Conservation (phyloP, 169 alveolate genomes). For the Cryptosporidium viatorum region DNA sequence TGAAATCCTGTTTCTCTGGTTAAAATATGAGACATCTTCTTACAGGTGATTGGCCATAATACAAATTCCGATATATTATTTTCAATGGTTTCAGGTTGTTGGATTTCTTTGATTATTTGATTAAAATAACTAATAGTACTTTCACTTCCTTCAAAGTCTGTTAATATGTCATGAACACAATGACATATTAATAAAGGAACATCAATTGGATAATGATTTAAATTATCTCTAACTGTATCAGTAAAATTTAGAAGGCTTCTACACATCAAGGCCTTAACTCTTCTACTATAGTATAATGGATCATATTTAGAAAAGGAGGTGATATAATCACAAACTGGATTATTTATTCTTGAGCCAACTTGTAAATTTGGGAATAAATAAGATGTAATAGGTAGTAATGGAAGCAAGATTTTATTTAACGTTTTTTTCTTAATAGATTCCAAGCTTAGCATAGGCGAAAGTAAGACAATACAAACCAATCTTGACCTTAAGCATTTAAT, state of each 20-base stretch:
- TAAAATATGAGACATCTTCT: constrained; percentile 64
- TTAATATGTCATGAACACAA: constrained; percentile 64
- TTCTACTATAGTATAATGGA: constrained; percentile 35
- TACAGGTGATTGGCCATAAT: constrained; percentile 64
- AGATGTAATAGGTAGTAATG: constrained; percentile 21
- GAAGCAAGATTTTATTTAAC: constrained; percentile 28
- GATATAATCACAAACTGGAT: constrained; percentile 51
- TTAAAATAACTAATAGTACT: constrained; percentile 7
- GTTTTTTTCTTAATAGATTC: constrained; percentile 36
- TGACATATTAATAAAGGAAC: constrained; percentile 62
- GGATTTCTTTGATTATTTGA: not conserved
- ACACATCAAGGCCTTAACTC: constrained; percentile 70
- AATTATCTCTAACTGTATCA: constrained; percentile 1
- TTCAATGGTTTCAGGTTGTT: not conserved
- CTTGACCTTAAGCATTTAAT: constrained; percentile 52
- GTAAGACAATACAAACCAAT: constrained; percentile 24
- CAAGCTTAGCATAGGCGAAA: constrained; percentile 66
- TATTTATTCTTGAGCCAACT: constrained; percentile 17
- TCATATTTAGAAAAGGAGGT: constrained; percentile 48
- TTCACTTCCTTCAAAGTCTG: constrained; percentile 71
- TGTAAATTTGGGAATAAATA: constrained; percentile 68
- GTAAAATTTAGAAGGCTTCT: constrained; percentile 20
- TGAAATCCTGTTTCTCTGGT: constrained; percentile 68
- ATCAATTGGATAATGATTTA: constrained; percentile 27
- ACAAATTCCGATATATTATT: constrained; percentile 8